Conservation (phyloP, 306 rosid species). For the Biancaea sappan region DNA sequence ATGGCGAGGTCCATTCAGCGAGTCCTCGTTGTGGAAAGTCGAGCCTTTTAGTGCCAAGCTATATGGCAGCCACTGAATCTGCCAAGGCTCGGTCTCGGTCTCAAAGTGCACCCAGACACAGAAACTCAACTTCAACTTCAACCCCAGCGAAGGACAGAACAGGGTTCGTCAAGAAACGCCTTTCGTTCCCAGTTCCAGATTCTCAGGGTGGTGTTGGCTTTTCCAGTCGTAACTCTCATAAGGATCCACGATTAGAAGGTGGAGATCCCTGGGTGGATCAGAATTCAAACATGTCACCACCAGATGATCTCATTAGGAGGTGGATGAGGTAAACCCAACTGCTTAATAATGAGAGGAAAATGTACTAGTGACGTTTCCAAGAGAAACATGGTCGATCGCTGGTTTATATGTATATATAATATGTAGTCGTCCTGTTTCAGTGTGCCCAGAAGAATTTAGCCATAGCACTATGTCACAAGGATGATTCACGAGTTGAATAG, state of each 20-base stretch:
- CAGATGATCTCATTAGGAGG: too few relatives aligned
- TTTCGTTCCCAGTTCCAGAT: conserved; percentile 41
- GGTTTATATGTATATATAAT: too few relatives aligned
- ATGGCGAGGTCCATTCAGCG: conserved; percentile 37
- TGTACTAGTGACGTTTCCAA: too few relatives aligned
- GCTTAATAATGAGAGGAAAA: too few relatives aligned
- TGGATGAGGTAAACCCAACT: too few relatives aligned
- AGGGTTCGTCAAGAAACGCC: conserved; percentile 42
- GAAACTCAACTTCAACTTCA: conserved; percentile 8
- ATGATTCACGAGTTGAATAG: neutral
- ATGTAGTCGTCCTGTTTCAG: neutral
- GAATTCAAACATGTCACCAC: too few relatives aligned
- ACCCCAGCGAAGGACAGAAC: conserved; percentile 36
- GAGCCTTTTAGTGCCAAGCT: conserved; percentile 38
- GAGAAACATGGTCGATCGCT: too few relatives aligned
- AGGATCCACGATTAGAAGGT: too few relatives aligned
- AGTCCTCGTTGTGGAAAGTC: conserved; percentile 42
- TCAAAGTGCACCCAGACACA: conserved; percentile 48
- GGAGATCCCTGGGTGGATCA: too few relatives aligned
- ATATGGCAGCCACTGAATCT: conserved; percentile 62
- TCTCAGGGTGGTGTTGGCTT: neutral
- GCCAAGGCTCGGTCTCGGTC: conserved; percentile 55
- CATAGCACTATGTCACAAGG: neutral
- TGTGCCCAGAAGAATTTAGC: neutral
- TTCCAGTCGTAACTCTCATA: too few relatives aligned